Conservation (phyloP, 345 rosid species). For the Mercurialis annua region DNA sequence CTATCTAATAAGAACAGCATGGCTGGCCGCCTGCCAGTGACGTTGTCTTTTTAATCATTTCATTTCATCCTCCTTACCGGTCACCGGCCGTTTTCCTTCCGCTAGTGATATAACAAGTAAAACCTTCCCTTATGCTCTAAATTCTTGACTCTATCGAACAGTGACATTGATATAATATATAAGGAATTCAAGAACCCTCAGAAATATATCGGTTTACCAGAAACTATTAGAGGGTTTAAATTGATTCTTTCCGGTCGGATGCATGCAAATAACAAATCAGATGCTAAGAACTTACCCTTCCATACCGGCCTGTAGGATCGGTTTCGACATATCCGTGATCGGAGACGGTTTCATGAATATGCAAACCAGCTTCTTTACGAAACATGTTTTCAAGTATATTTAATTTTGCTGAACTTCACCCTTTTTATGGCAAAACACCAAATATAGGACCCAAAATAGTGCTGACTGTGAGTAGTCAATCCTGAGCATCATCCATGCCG, state of each 20-base stretch:
- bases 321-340: constrained; percentile 32
- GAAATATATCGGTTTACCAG: too few species aligned
- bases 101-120: too few species aligned
- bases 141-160: too few species aligned
- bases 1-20: not conserved
- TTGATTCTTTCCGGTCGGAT: not conserved
- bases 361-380: constrained; percentile 18
- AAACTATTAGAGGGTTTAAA: not conserved
- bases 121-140: too few species aligned
- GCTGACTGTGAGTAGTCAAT: constrained; percentile 35
- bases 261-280: not conserved
- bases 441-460: constrained; percentile 32
- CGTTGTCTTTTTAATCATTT: too few species aligned
- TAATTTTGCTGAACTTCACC: not conserved
- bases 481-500: constrained; percentile 34
- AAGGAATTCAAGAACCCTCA: too few species aligned
- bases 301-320: constrained; percentile 50
- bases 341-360: constrained; percentile 15
- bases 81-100: too few species aligned
- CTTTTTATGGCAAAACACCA: constrained; percentile 20
- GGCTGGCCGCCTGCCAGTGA: too few species aligned
- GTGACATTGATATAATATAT: too few species aligned
- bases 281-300: constrained; percentile 38
- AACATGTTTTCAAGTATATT: constrained; percentile 18
- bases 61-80: too few species aligned